Percentiles rank a stretch among this genome's conserved stretches.
phyloP scores from a whole-genome alignment of 2,329 filamentous ascomycete genomes.

The Fusarium verticillioides region DNA sequence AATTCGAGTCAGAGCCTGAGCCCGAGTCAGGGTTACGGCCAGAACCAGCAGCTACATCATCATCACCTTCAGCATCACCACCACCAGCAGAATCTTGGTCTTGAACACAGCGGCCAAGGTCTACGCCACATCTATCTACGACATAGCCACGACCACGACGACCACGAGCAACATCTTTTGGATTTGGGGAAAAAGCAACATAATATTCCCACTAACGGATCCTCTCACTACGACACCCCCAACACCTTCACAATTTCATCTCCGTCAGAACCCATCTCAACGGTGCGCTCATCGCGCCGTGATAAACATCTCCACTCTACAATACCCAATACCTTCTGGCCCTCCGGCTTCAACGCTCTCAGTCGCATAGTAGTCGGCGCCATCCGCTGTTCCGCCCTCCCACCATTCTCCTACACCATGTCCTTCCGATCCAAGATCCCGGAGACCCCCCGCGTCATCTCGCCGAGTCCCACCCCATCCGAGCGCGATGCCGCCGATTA shows the following conservation, averaged over 20 bases:
- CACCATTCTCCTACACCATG: constrained; percentile 68
- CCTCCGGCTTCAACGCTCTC: constrained; percentile 59
- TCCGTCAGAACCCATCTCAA: constrained; percentile 23
- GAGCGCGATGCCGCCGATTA: constrained; percentile 57
- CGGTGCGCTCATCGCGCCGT: constrained; percentile 57
- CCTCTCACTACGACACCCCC: constrained; percentile 19
- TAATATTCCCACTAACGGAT: constrained; percentile 34
- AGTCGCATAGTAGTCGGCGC: constrained; percentile 66
- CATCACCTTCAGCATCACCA: constrained; percentile 28
- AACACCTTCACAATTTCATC: constrained; percentile 36
- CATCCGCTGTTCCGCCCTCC: constrained; percentile 66
- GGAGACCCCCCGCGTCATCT: constrained; percentile 86
- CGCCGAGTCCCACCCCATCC: constrained; percentile 77
- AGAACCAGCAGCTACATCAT: constrained; percentile 25
- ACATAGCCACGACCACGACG: constrained; percentile 41
- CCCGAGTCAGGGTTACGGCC: constrained; percentile 26
- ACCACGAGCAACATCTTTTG: constrained; percentile 25
- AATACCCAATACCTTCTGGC: constrained; percentile 51
- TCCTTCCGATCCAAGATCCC: constrained; percentile 70
- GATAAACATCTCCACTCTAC: constrained; percentile 61
- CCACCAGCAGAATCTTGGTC: neutral
- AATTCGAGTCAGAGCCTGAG: constrained; percentile 26
- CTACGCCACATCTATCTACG: constrained; percentile 29
- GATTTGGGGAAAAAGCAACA: constrained; percentile 42
- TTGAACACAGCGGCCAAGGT: constrained; percentile 16